Percentiles rank a stretch among this genome's conserved stretches.
Conservation (phyloP, 305 asterid species). For the Rubia balearica region DNA sequence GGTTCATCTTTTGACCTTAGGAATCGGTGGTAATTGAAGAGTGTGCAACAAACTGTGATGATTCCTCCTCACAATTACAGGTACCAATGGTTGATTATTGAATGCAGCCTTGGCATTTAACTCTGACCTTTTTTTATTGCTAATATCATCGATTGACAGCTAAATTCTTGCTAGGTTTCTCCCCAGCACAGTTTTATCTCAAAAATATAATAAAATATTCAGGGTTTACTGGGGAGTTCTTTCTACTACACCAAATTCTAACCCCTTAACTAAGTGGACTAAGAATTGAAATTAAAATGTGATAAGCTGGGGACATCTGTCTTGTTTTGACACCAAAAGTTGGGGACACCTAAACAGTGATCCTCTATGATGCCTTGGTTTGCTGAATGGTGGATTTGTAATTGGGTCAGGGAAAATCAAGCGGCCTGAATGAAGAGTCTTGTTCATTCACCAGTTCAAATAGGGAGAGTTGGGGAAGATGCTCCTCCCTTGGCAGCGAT, state of each 20-base stretch:
- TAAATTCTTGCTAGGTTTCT: not conserved
- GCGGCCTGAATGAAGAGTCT: conserved; percentile 70
- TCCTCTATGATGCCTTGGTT: not conserved
- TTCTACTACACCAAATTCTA: not conserved
- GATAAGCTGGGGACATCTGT: too few species aligned
- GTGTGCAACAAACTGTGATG: conserved; percentile 30
- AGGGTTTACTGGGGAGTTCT: too few species aligned
- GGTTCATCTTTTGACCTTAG: conserved; percentile 17
- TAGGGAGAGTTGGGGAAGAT: conserved; percentile 98
- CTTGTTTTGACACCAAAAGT: not conserved
- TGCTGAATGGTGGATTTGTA: conserved; percentile 8
- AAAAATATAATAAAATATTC: too few species aligned
- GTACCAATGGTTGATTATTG: conserved; percentile 27
- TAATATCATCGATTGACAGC: not conserved
- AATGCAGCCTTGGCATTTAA: not conserved
- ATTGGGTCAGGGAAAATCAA: conserved; percentile 50
- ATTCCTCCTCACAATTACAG: conserved; percentile 45
- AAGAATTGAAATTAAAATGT: too few species aligned
- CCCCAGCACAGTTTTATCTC: not conserved
- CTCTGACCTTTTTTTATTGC: not conserved
- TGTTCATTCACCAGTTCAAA: conserved; percentile 93
- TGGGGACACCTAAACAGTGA: not conserved
- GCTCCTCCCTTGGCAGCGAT: conserved; percentile 93
- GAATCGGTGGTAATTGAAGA: conserved; percentile 44
- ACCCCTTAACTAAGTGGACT: too few species aligned